Evolutionary conservation across 192 early-diverging fungal species (phyloP).

Genomic region (Mortierella claussenii): DNA sequence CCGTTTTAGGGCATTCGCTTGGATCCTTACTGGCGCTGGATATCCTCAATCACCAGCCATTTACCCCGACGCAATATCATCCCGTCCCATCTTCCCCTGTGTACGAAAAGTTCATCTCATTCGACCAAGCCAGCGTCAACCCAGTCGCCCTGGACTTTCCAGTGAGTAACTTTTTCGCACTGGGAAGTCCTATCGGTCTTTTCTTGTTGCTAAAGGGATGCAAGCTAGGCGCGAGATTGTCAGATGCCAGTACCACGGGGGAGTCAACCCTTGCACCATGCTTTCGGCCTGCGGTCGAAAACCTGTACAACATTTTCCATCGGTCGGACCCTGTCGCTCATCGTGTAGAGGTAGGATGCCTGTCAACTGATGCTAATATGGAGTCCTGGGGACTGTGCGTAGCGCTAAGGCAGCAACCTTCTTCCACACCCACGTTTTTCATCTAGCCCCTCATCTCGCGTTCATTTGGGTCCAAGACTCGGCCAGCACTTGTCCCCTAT

Average conservation of each 20-base stretch:
- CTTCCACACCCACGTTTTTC: background rate
- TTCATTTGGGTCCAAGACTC: slow-evolving; percentile 63
- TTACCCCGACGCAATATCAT: slow-evolving; percentile 36
- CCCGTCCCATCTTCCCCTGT: slow-evolving; percentile 49
- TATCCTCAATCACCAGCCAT: slow-evolving; percentile 76
- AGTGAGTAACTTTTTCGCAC: slow-evolving; percentile 80
- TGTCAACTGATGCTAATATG: background rate
- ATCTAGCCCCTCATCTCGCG: slow-evolving; percentile 73
- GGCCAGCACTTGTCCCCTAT: slow-evolving; percentile 81
- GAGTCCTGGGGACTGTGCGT: no score
- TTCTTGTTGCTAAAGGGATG: slow-evolving; percentile 82
- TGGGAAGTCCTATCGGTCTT: slow-evolving; percentile 87
- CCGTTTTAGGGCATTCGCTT: slow-evolving; percentile 83
- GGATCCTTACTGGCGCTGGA: slow-evolving; percentile 84
- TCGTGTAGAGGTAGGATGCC: slow-evolving; percentile 31
- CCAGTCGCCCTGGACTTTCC: slow-evolving; percentile 68
- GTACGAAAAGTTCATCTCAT: slow-evolving; percentile 44
- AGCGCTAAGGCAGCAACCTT: no score
- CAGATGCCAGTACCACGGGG: slow-evolving; percentile 32
- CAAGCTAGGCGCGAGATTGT: slow-evolving; percentile 66
- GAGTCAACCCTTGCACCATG: slow-evolving; percentile 46
- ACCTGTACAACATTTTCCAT: slow-evolving; percentile 87
- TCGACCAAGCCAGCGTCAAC: slow-evolving; percentile 29
- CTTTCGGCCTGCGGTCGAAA: slow-evolving; percentile 72
- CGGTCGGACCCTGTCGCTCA: slow-evolving; percentile 49